Conservation (phyloP, 495 filamentous ascomycete species). For the Podospora anserina region DNA sequence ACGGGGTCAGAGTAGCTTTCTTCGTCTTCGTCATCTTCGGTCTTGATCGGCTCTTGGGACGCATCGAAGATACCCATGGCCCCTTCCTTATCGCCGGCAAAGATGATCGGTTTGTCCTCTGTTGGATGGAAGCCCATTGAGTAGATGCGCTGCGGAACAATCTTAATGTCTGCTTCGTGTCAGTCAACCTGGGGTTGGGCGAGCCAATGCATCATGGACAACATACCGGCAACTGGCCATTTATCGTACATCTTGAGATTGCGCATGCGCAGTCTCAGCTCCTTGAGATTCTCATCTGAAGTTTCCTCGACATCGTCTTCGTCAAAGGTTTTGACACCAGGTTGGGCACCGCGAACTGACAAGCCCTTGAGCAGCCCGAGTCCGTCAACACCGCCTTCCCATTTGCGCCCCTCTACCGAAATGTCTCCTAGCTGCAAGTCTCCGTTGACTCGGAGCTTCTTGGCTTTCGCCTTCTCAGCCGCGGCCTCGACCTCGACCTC, state of each 20-base stretch:
- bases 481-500: conserved; percentile 66
- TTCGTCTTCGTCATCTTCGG: conserved; percentile 58
- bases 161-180: conserved; percentile 69
- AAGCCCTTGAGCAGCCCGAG: conserved; percentile 41
- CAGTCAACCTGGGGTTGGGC: conserved; percentile 6
- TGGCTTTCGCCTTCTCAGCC: conserved; percentile 61
- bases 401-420: conserved; percentile 70
- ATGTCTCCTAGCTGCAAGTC: conserved; percentile 74
- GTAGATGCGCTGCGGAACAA: conserved; percentile 88
- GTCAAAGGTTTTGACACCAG: conserved; percentile 76
- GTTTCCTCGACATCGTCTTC: conserved; percentile 78
- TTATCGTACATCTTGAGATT: conserved; percentile 74
- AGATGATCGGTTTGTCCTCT: conserved; percentile 79
- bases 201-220: not conserved
- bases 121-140: conserved; percentile 86
- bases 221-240: conserved; percentile 71
- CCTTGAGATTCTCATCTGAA: conserved; percentile 69
- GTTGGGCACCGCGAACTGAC: conserved; percentile 63
- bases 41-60: conserved; percentile 60
- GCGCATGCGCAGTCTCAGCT: conserved; percentile 76
- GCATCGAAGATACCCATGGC: conserved; percentile 92
- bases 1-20: conserved; percentile 56
- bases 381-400: conserved; percentile 41
- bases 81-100: conserved; percentile 93
- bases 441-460: conserved; percentile 67